These are phyloP conservation scores for Eimeria praecox DNA, from an alignment of 169 alveolate genomes.

Conservation along the genomic window DNA sequence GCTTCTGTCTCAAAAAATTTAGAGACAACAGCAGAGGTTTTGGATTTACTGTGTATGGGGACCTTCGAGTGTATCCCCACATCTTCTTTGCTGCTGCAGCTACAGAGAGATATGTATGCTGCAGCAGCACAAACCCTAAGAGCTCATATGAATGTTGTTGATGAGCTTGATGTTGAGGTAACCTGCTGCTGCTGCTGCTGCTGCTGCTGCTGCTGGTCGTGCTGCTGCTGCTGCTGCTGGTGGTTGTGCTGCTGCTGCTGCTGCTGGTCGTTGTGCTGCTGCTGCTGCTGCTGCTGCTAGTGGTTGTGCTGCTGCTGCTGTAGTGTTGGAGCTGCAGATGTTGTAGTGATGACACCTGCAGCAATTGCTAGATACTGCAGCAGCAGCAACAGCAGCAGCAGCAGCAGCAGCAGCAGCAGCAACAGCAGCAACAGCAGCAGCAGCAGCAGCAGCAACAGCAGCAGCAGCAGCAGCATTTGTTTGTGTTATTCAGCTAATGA, in stretches of 20 bases:
- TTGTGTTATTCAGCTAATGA: conserved; percentile 40
- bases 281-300: conserved; percentile 1
- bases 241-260: not conserved
- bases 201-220: not conserved
- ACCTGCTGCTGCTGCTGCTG: not conserved
- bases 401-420: too few species aligned
- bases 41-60: not conserved
- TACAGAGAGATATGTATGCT: not conserved
- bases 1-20: not conserved
- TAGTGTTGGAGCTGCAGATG: too few species aligned
- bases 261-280: not conserved
- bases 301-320: too few species aligned
- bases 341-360: too few species aligned
- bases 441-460: conserved; percentile 15
- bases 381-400: too few species aligned
- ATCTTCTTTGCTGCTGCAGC: conserved; percentile 8
- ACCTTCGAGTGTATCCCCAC: not conserved
- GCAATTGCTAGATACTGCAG: too few species aligned
- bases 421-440: not conserved
- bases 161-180: conserved; percentile 42
- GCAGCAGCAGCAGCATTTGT: not conserved
- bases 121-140: conserved; percentile 32
- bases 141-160: not conserved
- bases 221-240: not conserved
- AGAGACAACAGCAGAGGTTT: not conserved